phyloP scores from a whole-genome alignment of 1,139 yeast species.

The Martiniozyma asiatica region DNA sequence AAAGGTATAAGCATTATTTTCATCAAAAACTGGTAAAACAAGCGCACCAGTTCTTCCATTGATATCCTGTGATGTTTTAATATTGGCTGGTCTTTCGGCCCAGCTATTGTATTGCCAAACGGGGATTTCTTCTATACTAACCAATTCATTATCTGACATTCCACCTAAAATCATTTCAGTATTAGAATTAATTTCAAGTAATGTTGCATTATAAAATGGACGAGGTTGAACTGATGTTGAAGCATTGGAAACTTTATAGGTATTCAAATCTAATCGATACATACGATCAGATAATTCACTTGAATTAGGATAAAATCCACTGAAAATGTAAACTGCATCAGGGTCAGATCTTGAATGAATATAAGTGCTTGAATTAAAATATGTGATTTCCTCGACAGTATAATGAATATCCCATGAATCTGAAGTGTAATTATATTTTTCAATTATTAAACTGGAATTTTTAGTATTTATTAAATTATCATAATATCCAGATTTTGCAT shows the following conservation, averaged over 20 bases:
- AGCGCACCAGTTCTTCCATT: constrained; percentile 38
- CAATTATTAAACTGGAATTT: no score
- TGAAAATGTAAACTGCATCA: constrained; percentile 33
- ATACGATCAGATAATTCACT: constrained; percentile 27
- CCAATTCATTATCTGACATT: constrained; percentile 40
- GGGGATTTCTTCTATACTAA: constrained; percentile 48
- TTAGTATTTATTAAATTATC: no score
- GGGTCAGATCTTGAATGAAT: constrained; percentile 28
- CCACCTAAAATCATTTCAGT: constrained; percentile 43
- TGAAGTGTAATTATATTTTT: constrained; percentile 11
- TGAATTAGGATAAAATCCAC: constrained; percentile 27
- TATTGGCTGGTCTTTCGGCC: constrained; percentile 34
- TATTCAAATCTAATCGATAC: constrained; percentile 24
- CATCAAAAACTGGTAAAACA: constrained; percentile 31
- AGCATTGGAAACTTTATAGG: constrained; percentile 24
- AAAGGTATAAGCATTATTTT: constrained; percentile 9
- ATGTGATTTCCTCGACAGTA: no score
- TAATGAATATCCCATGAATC: constrained; percentile 22
- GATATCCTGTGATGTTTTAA: constrained; percentile 20
- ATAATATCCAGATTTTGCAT: no score
- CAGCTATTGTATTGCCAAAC: constrained; percentile 48
- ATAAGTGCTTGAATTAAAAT: constrained; percentile 24
- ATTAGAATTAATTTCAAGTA: constrained; percentile 20
- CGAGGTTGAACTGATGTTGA: constrained; percentile 37
- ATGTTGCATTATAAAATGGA: constrained; percentile 35